Percentiles rank a stretch among this genome's conserved stretches.
Evolutionary conservation across 208 protist species (phyloP).

Genomic region (Hexamita inflata): DNA sequence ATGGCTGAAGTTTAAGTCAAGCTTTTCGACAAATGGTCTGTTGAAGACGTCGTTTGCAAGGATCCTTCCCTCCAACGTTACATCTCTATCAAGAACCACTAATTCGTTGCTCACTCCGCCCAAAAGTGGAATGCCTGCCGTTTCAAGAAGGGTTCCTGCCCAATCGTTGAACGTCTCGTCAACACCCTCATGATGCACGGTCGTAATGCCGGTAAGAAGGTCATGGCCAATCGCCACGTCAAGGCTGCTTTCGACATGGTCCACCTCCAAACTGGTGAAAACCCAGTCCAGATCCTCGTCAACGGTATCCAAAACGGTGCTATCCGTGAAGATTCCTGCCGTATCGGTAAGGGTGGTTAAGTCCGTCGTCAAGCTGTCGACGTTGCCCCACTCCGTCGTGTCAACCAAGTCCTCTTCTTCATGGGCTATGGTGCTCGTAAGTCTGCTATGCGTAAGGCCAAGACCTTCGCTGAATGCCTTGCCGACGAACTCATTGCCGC

Average conservation of each 20-base stretch:
- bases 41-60: slow-evolving; percentile 48
- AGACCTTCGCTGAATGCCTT: slow-evolving; percentile 97
- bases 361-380: slow-evolving; percentile 97
- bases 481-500: slow-evolving; percentile 98
- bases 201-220: slow-evolving; percentile 98
- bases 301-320: slow-evolving; percentile 90
- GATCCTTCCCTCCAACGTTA: slow-evolving; percentile 72
- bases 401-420: slow-evolving; percentile 91
- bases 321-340: slow-evolving; percentile 97
- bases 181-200: slow-evolving; percentile 67
- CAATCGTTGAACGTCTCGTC: slow-evolving; percentile 69
- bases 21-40: slow-evolving; percentile 55
- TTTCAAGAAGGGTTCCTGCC: slow-evolving; percentile 93
- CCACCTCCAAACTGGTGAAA: slow-evolving; percentile 89
- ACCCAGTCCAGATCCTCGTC: slow-evolving; percentile 90
- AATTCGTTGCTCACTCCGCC: slow-evolving; percentile 80
- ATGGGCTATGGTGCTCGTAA: slow-evolving; percentile 86
- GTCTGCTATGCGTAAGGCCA: slow-evolving; percentile 95
- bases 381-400: slow-evolving; percentile 97
- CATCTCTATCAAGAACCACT: slow-evolving; percentile 69
- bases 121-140: slow-evolving; percentile 86
- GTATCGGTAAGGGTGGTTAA: slow-evolving; percentile 94
- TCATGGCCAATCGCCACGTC: slow-evolving; percentile 91
- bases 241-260: slow-evolving; percentile 96
- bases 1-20: no score